Percentiles rank a stretch among this genome's conserved stretches.
phyloP scores from a whole-genome alignment of 140 eudicot species.

The Cichorium intybus region DNA sequence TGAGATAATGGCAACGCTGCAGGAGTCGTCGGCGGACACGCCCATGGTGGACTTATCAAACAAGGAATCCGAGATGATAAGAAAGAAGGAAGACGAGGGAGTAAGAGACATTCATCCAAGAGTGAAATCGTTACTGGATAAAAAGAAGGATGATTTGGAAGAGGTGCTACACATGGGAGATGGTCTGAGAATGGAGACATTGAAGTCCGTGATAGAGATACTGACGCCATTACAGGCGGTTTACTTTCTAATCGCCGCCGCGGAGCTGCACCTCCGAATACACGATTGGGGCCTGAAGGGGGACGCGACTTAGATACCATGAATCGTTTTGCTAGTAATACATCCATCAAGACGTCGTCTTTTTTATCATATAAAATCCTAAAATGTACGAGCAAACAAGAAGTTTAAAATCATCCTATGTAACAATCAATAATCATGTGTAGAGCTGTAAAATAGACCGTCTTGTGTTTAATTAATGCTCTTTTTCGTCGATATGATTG shows the following conservation, averaged over 20 bases:
- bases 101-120: conserved; percentile 2
- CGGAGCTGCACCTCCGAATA: conserved; percentile 59
- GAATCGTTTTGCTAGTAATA: too few relatives aligned
- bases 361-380: not conserved
- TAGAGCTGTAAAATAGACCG: too few relatives aligned
- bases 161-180: conserved; percentile 45
- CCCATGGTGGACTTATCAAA: conserved; percentile 56
- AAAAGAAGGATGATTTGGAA: conserved; percentile 40
- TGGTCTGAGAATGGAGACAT: conserved; percentile 53
- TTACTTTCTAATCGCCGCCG: conserved; percentile 67
- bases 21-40: conserved; percentile 55
- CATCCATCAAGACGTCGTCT: too few relatives aligned
- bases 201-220: conserved; percentile 37
- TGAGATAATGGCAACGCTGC: conserved; percentile 53
- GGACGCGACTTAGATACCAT: conserved; percentile 19
- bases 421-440: too few relatives aligned
- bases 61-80: conserved; percentile 27
- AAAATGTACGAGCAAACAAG: not conserved
- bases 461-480: too few relatives aligned
- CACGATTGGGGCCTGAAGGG: conserved; percentile 69
- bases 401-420: too few relatives aligned
- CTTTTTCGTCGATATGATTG: too few relatives aligned
- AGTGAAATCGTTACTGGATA: conserved; percentile 31
- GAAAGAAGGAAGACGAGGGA: conserved; percentile 10
- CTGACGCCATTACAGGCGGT: conserved; percentile 53